Conservation (phyloP, 805 yeast genomes). For the Starmera amethionina region DNA sequence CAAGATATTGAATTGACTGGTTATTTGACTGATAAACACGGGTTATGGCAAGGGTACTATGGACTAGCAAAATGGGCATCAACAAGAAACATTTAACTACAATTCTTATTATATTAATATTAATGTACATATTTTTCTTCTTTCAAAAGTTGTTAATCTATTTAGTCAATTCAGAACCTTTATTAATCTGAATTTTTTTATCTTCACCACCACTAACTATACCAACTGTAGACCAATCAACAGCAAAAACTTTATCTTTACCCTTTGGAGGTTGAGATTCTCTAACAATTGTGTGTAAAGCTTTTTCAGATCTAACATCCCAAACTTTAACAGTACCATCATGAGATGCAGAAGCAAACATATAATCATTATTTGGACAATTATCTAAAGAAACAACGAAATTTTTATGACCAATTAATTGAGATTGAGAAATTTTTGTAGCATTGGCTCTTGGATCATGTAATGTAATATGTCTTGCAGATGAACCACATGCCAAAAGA, state of each 20-base stretch:
- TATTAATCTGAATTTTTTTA: conserved; percentile 81
- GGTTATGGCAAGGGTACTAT: conserved; percentile 73
- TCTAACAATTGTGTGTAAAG: conserved; percentile 76
- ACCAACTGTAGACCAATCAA: conserved; percentile 76
- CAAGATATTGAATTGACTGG: conserved; percentile 34
- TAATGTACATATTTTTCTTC: background rate
- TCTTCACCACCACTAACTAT: conserved; percentile 92
- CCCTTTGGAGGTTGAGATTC: conserved; percentile 40
- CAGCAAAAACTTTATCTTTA: conserved; percentile 68
- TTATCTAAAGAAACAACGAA: conserved; percentile 76
- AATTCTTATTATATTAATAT: no score
- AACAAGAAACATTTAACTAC: background rate
- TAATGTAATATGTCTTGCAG: conserved; percentile 92
- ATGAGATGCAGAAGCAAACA: conserved; percentile 88
- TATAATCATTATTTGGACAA: conserved; percentile 68
- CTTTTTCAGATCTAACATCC: conserved; percentile 83
- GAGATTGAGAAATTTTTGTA: conserved; percentile 53
- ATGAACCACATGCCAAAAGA: conserved; percentile 84
- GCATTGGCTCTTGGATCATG: conserved; percentile 81
- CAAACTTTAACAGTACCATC: conserved; percentile 93
- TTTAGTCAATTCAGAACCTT: conserved; percentile 19
- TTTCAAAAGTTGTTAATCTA: background rate
- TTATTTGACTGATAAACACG: conserved; percentile 53
- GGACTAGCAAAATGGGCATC: conserved; percentile 52
- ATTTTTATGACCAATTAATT: conserved; percentile 82